Base-by-base conservation (phyloP, 192 early-diverging fungal genomes). In the Spizellomyces punctatus region DNA sequence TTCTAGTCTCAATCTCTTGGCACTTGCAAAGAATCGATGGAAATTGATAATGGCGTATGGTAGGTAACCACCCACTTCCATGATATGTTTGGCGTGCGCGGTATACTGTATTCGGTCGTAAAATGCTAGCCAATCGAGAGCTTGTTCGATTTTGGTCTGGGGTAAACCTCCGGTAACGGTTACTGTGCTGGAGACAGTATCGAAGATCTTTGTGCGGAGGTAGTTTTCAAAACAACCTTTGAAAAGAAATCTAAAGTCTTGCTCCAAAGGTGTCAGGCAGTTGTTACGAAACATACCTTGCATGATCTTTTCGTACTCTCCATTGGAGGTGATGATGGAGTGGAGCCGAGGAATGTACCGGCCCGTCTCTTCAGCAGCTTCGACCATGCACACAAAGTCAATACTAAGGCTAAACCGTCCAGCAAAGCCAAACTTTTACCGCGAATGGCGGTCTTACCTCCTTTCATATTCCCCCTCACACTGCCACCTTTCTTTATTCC, bases 151-250 rank as follows among this genome's bases (percentile, higher is more conserved):
- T 48, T 90, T 90, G 8, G 85, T 60, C 10, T 55, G 12, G 8
- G 71, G 62, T 17, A 17, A 16, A 16, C 63, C 41, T 17, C 17
- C 10, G n/a, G 46, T 49, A 27, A 61, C 6, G 17, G 14, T 58
- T 17, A 61, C 71, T 8, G 22, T 47, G 27, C 44, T 77, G 61
- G 86, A 81, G 10, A 87, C 86, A 9, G 88, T 73, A 74, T 96
- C 94, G 65, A 93, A 89, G 63, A 93, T 88, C 21, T 89, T 86
- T 85, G 91, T 89, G 22, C 84, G 78, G 8, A 91, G 85, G 80
- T 93, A 99, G 75, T 93, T 93, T 67, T 99, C 95, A 81, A 92
- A 95, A 70, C 94, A 96, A 2, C 94, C 92, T 92, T 66, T 47
- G 16, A 16, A 10, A 42, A 5, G 48, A 44, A 5, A 42, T 47